A percentile compares a stretch with the other conserved stretches of the same genome.
Conservation (phyloP, 2,329 filamentous ascomycete species). For the Cercospora sp. region DNA sequence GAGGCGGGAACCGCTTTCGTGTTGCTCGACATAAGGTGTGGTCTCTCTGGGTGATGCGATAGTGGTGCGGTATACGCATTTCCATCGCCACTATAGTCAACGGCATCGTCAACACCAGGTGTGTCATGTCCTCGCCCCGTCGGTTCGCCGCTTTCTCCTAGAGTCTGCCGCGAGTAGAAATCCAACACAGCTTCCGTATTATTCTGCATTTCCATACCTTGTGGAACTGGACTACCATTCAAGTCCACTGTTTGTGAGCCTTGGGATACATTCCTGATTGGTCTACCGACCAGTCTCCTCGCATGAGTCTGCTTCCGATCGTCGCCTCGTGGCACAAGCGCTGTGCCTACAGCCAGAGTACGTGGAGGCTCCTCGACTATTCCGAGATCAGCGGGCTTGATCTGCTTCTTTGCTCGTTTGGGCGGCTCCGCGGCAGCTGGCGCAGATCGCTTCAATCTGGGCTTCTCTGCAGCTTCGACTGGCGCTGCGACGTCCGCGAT, state of each 20-base stretch:
- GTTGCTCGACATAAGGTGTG: slow-evolving; percentile 42
- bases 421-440: not conserved
- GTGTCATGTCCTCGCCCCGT: not conserved
- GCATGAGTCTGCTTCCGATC: not conserved
- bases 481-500: not conserved
- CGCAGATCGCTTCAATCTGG: not conserved
- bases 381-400: not conserved
- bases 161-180: slow-evolving; percentile 30
- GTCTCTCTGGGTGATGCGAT: slow-evolving; percentile 16
- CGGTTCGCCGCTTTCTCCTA: not conserved
- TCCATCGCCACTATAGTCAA: not conserved
- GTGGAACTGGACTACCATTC: slow-evolving; percentile 36
- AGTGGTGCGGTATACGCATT: slow-evolving; percentile 14
- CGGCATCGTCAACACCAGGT: not conserved
- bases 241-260: slow-evolving; percentile 34
- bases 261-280: slow-evolving; percentile 25
- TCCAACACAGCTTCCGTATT: slow-evolving; percentile 31
- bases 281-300: slow-evolving; percentile 11
- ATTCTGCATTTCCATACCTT: slow-evolving; percentile 28
- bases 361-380: not conserved
- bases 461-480: not conserved
- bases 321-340: not conserved
- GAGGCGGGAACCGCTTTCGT: slow-evolving; percentile 46
- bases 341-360: not conserved
- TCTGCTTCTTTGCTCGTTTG: not conserved